Evolutionary conservation across 371 early-diverging fungal genomes (phyloP).

Genomic region (Zancudomyces culisetae): DNA sequence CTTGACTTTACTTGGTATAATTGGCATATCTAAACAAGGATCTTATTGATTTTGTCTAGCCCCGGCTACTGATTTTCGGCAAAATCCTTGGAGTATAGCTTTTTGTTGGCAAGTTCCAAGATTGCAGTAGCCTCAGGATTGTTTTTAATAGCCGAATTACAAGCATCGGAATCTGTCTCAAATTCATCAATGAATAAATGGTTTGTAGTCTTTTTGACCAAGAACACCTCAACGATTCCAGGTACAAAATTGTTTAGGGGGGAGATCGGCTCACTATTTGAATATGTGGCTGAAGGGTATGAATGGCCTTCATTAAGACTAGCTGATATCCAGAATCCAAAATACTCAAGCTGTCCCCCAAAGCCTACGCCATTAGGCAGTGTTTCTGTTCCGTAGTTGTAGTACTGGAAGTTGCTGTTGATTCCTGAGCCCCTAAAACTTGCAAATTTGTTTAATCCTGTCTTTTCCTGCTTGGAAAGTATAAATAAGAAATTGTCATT

Average conservation of each 20-base stretch:
- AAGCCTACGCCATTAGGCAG: conserved; percentile 68
- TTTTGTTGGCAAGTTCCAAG: conserved; percentile 69
- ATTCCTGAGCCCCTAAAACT: conserved; percentile 30
- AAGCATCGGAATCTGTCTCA: not conserved
- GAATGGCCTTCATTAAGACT: conserved; percentile 54
- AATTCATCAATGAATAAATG: too few relatives aligned
- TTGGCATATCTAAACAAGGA: too few relatives aligned
- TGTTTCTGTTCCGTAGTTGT: conserved; percentile 62
- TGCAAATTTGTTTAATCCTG: conserved; percentile 9
- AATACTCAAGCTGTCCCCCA: conserved; percentile 69
- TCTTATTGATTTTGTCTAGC: too few relatives aligned
- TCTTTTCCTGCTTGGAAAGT: not conserved
- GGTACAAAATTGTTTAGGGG: conserved; percentile 36
- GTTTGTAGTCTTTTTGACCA: conserved; percentile 36
- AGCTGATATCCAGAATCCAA: conserved; percentile 56
- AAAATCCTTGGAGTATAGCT: conserved; percentile 54
- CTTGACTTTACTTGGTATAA: too few relatives aligned
- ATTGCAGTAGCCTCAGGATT: conserved; percentile 55
- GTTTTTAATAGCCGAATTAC: conserved; percentile 32
- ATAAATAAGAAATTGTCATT: conserved; percentile 44
- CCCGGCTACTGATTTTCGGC: too few relatives aligned
- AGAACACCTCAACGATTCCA: conserved; percentile 55
- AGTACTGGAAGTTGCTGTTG: conserved; percentile 63
- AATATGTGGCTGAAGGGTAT: conserved; percentile 23
- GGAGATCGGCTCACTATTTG: conserved; percentile 23